Evolutionary conservation across 257 asterid genomes (phyloP).

Genomic region (Ocimum tenuiflorum): DNA sequence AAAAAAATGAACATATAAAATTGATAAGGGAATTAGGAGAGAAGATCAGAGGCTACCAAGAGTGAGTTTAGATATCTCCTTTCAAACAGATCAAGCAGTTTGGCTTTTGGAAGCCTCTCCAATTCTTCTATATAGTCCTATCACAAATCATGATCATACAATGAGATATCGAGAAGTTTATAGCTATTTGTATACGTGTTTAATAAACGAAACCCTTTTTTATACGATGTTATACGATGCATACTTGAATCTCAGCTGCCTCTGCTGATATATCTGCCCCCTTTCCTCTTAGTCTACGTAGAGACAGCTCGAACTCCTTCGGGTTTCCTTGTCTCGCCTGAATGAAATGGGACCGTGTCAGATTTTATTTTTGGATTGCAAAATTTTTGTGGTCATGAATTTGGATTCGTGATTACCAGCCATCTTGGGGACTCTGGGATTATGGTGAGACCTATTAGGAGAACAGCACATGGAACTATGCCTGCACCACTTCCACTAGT

Average conservation of each 20-base stretch:
- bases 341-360: neutral
- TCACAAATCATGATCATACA: neutral
- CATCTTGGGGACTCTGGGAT: conserved; percentile 96
- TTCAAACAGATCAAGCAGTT: conserved; percentile 64
- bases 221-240: too few relatives aligned
- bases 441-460: conserved; percentile 51
- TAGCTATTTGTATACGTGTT: neutral
- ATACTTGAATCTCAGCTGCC: conserved; percentile 80
- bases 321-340: conserved; percentile 73
- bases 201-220: too few relatives aligned
- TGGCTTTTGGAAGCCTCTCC: conserved; percentile 73
- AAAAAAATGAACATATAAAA: too few relatives aligned
- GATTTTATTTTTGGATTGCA: neutral
- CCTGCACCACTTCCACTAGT: conserved; percentile 42
- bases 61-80: conserved; percentile 63
- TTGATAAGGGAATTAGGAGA: too few relatives aligned
- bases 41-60: conserved; percentile 31
- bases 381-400: too few relatives aligned
- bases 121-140: conserved; percentile 81
- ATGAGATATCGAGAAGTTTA: too few relatives aligned
- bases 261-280: conserved; percentile 59
- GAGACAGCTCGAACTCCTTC: conserved; percentile 65
- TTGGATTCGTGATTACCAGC: conserved; percentile 52
- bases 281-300: conserved; percentile 61
- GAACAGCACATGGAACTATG: conserved; percentile 63